These are phyloP conservation scores for Echinochloa phyllopogon DNA, from an alignment of 176 grass and related monocot species.

Conservation along the genomic window DNA sequence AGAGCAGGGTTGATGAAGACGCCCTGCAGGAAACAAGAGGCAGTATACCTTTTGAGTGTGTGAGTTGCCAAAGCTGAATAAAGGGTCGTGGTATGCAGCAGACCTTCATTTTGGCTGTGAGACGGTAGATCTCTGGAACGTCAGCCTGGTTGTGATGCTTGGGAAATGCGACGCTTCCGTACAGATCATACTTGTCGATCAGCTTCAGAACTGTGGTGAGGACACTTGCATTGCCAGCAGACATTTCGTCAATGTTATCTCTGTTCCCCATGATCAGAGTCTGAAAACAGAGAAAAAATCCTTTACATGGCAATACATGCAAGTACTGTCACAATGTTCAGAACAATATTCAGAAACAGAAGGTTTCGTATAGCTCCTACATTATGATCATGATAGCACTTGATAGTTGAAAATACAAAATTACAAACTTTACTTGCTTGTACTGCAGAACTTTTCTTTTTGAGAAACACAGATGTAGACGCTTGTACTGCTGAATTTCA, in stretches of 20 bases:
- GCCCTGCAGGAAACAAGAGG: slow-evolving; percentile 51
- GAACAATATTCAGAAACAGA: slow-evolving; percentile 14
- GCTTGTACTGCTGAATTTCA: neutral
- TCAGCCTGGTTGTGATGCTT: slow-evolving; percentile 97
- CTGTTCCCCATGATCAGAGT: slow-evolving; percentile 96
- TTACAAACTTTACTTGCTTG: neutral
- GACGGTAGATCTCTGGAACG: slow-evolving; percentile 94
- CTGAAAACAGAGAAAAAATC: slow-evolving; percentile 45
- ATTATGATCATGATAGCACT: neutral
- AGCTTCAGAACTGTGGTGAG: slow-evolving; percentile 88
- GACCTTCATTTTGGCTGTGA: slow-evolving; percentile 87
- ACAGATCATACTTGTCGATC: slow-evolving; percentile 97
- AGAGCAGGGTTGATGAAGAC: slow-evolving; percentile 99
- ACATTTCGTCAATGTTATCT: slow-evolving; percentile 94
- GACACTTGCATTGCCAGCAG: slow-evolving; percentile 74
- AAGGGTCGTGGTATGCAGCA: neutral
- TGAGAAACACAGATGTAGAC: neutral
- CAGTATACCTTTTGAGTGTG: neutral
- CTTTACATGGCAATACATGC: neutral
- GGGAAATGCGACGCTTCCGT: slow-evolving; percentile 88
- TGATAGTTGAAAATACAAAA: slow-evolving; percentile 28
- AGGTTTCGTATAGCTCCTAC: neutral
- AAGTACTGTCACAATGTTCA: neutral
- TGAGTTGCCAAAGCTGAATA: slow-evolving; percentile 19
- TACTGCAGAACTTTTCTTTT: neutral